Evolutionary conservation across 495 filamentous ascomycete genomes (phyloP).

Genomic region (Tuber melanosporum): DNA sequence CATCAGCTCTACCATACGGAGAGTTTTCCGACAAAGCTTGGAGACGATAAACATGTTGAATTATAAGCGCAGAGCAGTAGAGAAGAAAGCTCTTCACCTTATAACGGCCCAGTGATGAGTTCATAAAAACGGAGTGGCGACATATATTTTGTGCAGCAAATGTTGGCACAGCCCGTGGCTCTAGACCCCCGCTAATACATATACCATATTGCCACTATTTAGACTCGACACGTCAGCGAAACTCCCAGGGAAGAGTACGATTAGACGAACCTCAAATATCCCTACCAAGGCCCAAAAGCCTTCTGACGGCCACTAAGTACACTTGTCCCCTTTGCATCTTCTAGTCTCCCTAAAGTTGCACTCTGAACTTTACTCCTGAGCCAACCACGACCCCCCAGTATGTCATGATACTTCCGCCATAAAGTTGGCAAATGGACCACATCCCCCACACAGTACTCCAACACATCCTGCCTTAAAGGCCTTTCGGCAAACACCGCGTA

Average conservation of each 20-base stretch:
- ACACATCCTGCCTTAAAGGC: conserved; percentile 46
- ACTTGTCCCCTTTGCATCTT: background rate
- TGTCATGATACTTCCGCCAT: conserved; percentile 40
- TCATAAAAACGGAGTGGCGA: background rate
- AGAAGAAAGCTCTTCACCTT: background rate
- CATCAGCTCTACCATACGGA: background rate
- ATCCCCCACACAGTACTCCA: conserved; percentile 49
- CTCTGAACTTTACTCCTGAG: background rate
- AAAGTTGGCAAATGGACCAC: conserved; percentile 46
- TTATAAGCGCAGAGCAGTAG: background rate
- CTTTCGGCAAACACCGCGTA: conserved; percentile 51
- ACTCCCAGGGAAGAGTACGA: background rate
- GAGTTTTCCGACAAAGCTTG: background rate
- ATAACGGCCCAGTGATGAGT: background rate
- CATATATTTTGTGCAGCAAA: background rate
- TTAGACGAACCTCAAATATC: background rate
- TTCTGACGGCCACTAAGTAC: background rate
- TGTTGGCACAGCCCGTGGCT: background rate
- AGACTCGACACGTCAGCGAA: background rate
- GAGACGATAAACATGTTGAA: background rate
- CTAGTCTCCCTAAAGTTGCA: background rate
- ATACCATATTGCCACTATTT: background rate
- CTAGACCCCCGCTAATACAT: background rate
- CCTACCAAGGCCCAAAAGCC: background rate
- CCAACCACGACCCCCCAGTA: background rate